phyloP scores from a whole-genome alignment of 2,329 filamentous ascomycete genomes.

The Gnomoniopsis smithogilvyi region DNA sequence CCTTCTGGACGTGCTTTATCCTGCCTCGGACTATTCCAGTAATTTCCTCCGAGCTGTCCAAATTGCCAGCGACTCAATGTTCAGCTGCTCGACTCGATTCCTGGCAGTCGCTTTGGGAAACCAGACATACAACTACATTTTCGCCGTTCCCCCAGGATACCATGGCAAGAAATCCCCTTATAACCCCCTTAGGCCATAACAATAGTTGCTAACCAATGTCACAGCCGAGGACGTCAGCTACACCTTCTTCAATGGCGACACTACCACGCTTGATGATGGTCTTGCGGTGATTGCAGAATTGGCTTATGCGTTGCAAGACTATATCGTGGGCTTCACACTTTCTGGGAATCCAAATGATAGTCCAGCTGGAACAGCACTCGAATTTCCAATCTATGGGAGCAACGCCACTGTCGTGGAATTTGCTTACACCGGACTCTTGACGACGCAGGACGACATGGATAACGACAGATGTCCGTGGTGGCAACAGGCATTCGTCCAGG shows the following conservation, averaged over 20 bases:
- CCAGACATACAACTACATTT: slow-evolving; percentile 48
- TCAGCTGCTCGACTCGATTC: slow-evolving; percentile 51
- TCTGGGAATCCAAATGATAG: slow-evolving; percentile 28
- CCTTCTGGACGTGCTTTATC: slow-evolving; percentile 36
- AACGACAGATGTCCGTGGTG: slow-evolving; percentile 32
- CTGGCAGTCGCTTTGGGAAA: slow-evolving; percentile 43
- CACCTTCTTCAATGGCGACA: slow-evolving; percentile 46
- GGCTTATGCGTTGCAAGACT: slow-evolving; percentile 32
- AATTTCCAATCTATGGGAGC: slow-evolving; percentile 25
- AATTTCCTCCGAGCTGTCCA: slow-evolving; percentile 39
- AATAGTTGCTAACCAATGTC: neutral
- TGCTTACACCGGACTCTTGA: slow-evolving; percentile 16
- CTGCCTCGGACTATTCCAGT: slow-evolving; percentile 39
- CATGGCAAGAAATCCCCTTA: slow-evolving; percentile 49
- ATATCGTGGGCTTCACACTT: slow-evolving; percentile 31
- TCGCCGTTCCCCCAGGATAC: slow-evolving; percentile 47
- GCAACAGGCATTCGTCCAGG: slow-evolving; percentile 27
- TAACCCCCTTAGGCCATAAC: neutral
- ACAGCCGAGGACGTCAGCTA: slow-evolving; percentile 44
- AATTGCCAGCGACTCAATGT: slow-evolving; percentile 39
- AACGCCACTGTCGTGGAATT: slow-evolving; percentile 20
- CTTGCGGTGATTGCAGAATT: slow-evolving; percentile 26
- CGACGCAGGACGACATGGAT: slow-evolving; percentile 23
- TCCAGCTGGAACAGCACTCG: slow-evolving; percentile 2
- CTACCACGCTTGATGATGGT: slow-evolving; percentile 23